Base-by-base conservation (phyloP, 2,329 filamentous ascomycete genomes). In the Botryotinia convoluta region DNA sequence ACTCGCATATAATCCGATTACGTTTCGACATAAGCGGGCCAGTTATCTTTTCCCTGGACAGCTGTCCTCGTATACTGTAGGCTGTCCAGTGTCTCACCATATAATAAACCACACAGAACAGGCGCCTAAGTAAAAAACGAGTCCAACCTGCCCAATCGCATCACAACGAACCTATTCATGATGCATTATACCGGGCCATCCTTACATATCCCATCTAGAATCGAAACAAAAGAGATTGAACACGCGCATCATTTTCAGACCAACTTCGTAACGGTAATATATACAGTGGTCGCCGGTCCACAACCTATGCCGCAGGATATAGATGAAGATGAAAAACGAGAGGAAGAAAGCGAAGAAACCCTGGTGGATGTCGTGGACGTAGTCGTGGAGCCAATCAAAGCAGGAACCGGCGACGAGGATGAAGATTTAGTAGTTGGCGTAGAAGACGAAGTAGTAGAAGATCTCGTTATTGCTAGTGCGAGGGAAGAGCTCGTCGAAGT, bases 241-340 rank as follows among this genome's bases (percentile, higher is more conserved):
- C 35, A 57, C 26, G 14, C 26, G 10, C 35, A 26, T 57, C 10
- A 42, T 18, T 22, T 32, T 42, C 20, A 68, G 10, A 22, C 16
- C n/a, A n/a, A 42, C 6, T 39, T 68, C 2, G 61, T 42, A 22
- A 68, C 18, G 14, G 65, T 68, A 57, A 68, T 68, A 68, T 68
- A 68, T 10, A 68, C 65, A 68, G 35, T 57, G 16, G 65, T 68
- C 35, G 65, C 57, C 35, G 65, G 35, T 57, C 48, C 65, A 6
- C 65, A 68, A 22, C 48, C 45, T 26, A 51, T 6, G 18, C 35
- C 65, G 10, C 65, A 68, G 35, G 65, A 57, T 42, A 48, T 8
- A 16, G 12, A 48, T 18, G 65, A 42, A 42, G 65, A 68, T 57
- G 65, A 26, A 8, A 9, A 16, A 7, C 14, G 26, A 42, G 10